Evolutionary conservation across 2,329 filamentous ascomycete genomes (phyloP), one percentile per base, ranked within the genome.

Genomic region (Xenoacremonium recifei): DNA sequence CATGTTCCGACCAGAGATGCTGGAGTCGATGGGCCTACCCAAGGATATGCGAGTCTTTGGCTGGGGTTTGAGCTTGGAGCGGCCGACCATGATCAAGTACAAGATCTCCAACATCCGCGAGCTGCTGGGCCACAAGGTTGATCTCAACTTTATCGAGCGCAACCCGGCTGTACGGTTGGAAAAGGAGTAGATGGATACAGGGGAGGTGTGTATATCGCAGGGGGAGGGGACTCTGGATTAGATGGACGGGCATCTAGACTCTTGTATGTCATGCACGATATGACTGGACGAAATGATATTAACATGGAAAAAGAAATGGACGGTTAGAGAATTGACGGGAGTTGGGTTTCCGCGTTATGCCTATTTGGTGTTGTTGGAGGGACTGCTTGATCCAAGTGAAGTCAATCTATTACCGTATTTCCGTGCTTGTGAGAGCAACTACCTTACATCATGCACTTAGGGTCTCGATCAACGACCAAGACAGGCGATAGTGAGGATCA

Each of bases 1-100:
- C 50, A 97, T 99, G 91, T 99, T 99, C 82, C 79, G 93, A 53
- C 91, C 93, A 2, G 93, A 99, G 70, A 96, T 97, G 92, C 69
- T 96, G 60, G 87, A 96, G 69, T 76, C 90, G 5, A 96, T 96
- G 91, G 92, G 92, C 23, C 69, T 97, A 60, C 91, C 91, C 18
- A 89, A 85, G 69, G 87, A 96, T 60, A 82, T 97, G 82, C 77
- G 87, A 49, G 91, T 96, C 9, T 97, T 96, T 63, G 93, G 93
- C 23, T 97, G 90, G 79, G 93, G 93, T 27, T 71, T 99, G 62
- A 89, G 83, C 66, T 69, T 99, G 62, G 93, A 99, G 76, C 74
- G 93, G 58, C 93, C 93, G 44, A 97, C 93, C 10, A 99, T 97
- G 93, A 96, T 96, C 72, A 93, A 95, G 78, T 95, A 86, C 65